A percentile compares a stretch with the other conserved stretches of the same genome.
Conservation (phyloP, 1,284 basidiomycete species). For the Naganishia albida region DNA sequence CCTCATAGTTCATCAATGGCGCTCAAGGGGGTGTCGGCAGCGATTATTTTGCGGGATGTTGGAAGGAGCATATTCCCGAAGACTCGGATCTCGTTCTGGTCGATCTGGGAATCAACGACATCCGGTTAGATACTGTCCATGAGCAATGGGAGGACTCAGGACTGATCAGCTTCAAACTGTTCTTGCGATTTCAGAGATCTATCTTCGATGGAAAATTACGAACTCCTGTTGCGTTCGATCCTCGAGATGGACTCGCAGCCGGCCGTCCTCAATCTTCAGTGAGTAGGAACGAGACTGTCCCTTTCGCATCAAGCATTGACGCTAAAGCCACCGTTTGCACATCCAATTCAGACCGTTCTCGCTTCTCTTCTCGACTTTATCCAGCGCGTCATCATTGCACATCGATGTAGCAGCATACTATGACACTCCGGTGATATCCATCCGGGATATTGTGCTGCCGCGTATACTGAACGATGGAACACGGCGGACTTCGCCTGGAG, state of each 20-base stretch:
- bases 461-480: slow-evolving; percentile 46
- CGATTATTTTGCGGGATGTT: slow-evolving; percentile 52
- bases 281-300: slow-evolving; percentile 30
- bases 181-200: slow-evolving; percentile 12
- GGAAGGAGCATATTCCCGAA: slow-evolving; percentile 50
- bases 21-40: slow-evolving; percentile 52
- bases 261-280: slow-evolving; percentile 52
- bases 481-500: slow-evolving; percentile 38
- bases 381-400: slow-evolving; percentile 48
- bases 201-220: slow-evolving; percentile 43
- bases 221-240: slow-evolving; percentile 45
- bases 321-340: background rate
- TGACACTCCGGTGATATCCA: slow-evolving; percentile 48
- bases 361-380: slow-evolving; percentile 46
- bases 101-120: slow-evolving; percentile 51
- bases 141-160: slow-evolving; percentile 1
- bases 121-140: slow-evolving; percentile 35
- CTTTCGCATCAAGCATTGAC: background rate
- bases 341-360: slow-evolving; percentile 47
- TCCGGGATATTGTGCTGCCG: slow-evolving; percentile 49
- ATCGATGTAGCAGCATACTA: slow-evolving; percentile 50
- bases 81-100: slow-evolving; percentile 47
- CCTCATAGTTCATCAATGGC: slow-evolving; percentile 40
- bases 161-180: slow-evolving; percentile 11
- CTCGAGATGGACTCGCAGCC: slow-evolving; percentile 46